Conservation (phyloP, 169 alveolate genomes). For the Babesia gibsoni region DNA sequence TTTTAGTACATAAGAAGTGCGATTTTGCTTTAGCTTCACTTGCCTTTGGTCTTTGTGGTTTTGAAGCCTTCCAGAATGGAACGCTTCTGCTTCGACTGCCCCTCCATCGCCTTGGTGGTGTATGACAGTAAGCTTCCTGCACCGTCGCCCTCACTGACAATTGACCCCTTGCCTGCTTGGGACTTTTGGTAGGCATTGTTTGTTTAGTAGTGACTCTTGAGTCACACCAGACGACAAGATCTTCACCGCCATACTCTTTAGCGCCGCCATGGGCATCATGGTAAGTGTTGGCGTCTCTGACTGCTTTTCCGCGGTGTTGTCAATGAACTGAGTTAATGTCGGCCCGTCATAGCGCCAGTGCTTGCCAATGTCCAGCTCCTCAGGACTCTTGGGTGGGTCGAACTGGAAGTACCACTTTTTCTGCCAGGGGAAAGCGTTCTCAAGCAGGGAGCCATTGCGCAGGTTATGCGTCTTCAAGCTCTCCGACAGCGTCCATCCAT, state of each 20-base stretch:
- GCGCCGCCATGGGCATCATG: constrained; percentile 10
- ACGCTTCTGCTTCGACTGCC: constrained; percentile 41
- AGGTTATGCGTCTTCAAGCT: not conserved
- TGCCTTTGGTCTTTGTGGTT: too few relatives aligned
- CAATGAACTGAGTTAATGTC: constrained; percentile 11
- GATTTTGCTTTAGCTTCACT: too few relatives aligned
- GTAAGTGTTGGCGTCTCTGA: constrained; percentile 3
- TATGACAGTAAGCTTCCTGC: constrained; percentile 39
- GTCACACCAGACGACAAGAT: constrained; percentile 51
- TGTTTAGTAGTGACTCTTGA: constrained; percentile 34
- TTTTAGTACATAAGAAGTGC: too few relatives aligned
- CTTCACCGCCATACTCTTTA: constrained; percentile 40
- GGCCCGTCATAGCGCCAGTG: constrained; percentile 63
- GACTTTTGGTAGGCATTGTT: constrained; percentile 29
- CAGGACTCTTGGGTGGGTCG: constrained; percentile 55
- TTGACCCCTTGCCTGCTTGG: not conserved
- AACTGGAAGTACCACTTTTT: constrained; percentile 54
- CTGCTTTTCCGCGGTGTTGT: not conserved
- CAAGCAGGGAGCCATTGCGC: constrained; percentile 28
- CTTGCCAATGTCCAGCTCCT: constrained; percentile 46
- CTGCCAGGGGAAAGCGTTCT: constrained; percentile 51
- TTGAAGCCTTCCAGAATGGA: constrained; percentile 48
- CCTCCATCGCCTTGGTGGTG: constrained; percentile 36
- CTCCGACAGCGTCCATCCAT: constrained; percentile 42
- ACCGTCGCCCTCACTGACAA: constrained; percentile 1